phyloP scores from a whole-genome alignment of 257 asterid species.

The Primulina huaijiensis region DNA sequence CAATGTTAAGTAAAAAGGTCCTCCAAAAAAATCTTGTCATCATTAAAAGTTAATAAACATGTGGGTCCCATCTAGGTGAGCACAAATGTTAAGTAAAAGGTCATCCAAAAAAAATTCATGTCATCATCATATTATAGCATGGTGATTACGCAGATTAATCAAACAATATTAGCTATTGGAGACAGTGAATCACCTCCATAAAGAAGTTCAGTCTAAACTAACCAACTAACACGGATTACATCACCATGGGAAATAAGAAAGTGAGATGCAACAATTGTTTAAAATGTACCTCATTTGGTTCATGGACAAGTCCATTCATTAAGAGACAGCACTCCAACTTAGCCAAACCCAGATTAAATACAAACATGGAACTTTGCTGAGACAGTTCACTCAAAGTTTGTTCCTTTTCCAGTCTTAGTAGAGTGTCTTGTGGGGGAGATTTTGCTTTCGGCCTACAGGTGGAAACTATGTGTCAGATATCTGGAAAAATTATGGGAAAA shows the following conservation, averaged over 20 bases:
- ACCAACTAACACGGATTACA: constrained; percentile 16
- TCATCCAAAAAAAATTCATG: neutral
- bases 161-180: neutral
- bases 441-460: constrained; percentile 67
- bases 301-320: constrained; percentile 95
- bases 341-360: constrained; percentile 76
- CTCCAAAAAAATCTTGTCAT: neutral
- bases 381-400: constrained; percentile 56
- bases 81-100: constrained; percentile 1
- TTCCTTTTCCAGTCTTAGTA: constrained; percentile 75
- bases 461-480: constrained; percentile 28
- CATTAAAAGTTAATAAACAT: neutral
- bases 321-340: constrained; percentile 77
- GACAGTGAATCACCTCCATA: constrained; percentile 9
- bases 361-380: constrained; percentile 75
- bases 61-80: neutral
- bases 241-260: constrained; percentile 12
- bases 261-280: constrained; percentile 12
- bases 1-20: constrained; percentile 3
- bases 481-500: constrained; percentile 11
- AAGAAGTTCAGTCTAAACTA: constrained; percentile 17
- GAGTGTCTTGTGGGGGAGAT: constrained; percentile 84
- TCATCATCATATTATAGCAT: constrained; percentile 5
- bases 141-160: neutral
- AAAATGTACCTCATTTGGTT: constrained; percentile 71